phyloP scores from a whole-genome alignment of 768 basidiomycete genomes.

The Mycena galericulata region DNA sequence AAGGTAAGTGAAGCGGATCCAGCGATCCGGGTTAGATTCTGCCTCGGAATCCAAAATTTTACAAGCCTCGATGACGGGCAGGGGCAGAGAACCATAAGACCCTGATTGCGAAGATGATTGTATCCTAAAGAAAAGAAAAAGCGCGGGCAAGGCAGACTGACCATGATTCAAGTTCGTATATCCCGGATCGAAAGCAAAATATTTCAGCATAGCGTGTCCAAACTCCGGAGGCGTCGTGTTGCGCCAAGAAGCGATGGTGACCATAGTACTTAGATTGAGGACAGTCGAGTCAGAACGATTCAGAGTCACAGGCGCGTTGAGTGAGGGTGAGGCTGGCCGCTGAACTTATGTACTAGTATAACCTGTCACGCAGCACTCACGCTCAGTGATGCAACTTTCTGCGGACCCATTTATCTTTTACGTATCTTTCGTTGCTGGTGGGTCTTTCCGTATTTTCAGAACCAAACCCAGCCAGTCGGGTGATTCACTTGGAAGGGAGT shows the following conservation, averaged over 20 bases:
- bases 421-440: too few species aligned
- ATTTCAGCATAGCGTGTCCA: conserved; percentile 56
- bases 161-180: conserved; percentile 59
- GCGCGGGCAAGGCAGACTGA: conserved; percentile 35
- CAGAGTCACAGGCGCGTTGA: neutral
- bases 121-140: conserved; percentile 29
- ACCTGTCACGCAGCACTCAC: too few species aligned
- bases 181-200: conserved; percentile 58
- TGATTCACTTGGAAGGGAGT: too few species aligned
- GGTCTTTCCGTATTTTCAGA: too few species aligned
- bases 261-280: neutral
- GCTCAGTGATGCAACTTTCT: too few species aligned
- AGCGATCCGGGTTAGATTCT: conserved; percentile 66
- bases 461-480: too few species aligned
- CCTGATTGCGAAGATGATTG: conserved; percentile 46
- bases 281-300: neutral
- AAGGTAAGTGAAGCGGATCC: conserved; percentile 49
- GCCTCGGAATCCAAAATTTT: conserved; percentile 48
- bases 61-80: conserved; percentile 56
- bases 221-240: conserved; percentile 49
- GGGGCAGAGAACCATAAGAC: conserved; percentile 63
- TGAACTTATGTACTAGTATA: too few species aligned
- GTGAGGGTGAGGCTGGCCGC: too few species aligned
- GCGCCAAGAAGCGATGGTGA: conserved; percentile 9
- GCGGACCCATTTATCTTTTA: too few species aligned